Evolutionary conservation across 2,329 filamentous ascomycete genomes (phyloP).

Genomic region (Zymoseptoria crescenta): DNA sequence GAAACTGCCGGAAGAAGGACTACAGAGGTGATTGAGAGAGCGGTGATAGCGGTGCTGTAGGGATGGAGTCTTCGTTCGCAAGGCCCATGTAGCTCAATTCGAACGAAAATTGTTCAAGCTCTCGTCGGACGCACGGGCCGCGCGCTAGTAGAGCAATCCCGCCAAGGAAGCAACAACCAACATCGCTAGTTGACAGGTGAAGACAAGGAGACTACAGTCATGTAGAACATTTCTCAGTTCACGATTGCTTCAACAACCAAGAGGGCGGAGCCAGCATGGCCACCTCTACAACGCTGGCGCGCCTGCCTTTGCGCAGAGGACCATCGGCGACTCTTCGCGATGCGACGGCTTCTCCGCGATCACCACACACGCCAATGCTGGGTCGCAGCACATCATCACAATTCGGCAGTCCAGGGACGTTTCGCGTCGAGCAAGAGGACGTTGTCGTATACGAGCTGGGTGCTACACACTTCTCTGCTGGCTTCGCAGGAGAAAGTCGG

Average conservation of each 20-base stretch:
- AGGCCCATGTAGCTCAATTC: not conserved
- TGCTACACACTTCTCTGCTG: conserved; percentile 67
- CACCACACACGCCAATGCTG: conserved; percentile 51
- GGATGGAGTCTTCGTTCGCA: not conserved
- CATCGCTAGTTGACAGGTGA: not conserved
- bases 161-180: not conserved
- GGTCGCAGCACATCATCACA: conserved; percentile 52
- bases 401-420: conserved; percentile 51
- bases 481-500: conserved; percentile 74
- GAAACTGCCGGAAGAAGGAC: not conserved
- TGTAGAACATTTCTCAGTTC: not conserved
- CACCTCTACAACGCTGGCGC: conserved; percentile 6
- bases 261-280: conserved; percentile 9
- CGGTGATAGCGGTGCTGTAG: conserved; percentile 2
- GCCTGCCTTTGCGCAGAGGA: conserved; percentile 7
- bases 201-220: not conserved
- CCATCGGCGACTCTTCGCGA: conserved; percentile 4
- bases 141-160: not conserved
- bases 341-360: conserved; percentile 6
- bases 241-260: not conserved
- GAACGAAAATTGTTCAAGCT: too few relatives aligned
- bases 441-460: conserved; percentile 76
- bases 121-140: too few relatives aligned
- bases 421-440: conserved; percentile 68
- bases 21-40: not conserved